phyloP scores from a whole-genome alignment of 225 moss, liverwort and hornwort genomes.

The Thuidium tamariscinum region DNA sequence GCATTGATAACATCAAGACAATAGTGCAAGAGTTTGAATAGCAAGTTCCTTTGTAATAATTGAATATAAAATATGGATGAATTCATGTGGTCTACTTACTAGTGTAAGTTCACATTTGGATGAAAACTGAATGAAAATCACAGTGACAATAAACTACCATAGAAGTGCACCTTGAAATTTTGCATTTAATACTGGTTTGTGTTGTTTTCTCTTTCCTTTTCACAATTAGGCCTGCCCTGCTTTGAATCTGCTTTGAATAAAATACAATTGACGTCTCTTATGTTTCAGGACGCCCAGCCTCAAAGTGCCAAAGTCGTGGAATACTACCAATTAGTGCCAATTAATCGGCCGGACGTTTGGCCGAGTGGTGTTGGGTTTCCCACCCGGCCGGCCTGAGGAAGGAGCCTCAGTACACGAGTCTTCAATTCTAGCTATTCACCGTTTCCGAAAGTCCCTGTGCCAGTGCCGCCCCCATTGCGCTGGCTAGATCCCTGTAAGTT shows the following conservation, averaged over 20 bases:
- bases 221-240: not conserved
- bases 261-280: not conserved
- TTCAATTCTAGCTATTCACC: not conserved
- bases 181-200: too few species aligned
- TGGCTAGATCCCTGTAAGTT: not conserved
- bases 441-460: not conserved
- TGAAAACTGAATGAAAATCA: not conserved
- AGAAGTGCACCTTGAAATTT: not conserved
- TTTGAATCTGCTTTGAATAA: too few species aligned
- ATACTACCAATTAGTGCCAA: not conserved
- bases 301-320: not conserved
- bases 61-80: not conserved
- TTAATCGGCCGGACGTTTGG: not conserved
- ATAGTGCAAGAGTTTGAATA: not conserved
- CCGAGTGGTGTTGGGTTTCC: not conserved
- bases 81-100: not conserved
- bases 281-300: not conserved
- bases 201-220: not conserved
- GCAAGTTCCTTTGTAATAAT: not conserved
- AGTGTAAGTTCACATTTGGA: not conserved
- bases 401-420: not conserved
- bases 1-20: not conserved
- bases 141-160: not conserved
- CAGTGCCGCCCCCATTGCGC: not conserved
- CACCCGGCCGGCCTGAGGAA: not conserved